Evolutionary conservation across 164 flowering plant species (phyloP).

Genomic region (Piper betle): DNA sequence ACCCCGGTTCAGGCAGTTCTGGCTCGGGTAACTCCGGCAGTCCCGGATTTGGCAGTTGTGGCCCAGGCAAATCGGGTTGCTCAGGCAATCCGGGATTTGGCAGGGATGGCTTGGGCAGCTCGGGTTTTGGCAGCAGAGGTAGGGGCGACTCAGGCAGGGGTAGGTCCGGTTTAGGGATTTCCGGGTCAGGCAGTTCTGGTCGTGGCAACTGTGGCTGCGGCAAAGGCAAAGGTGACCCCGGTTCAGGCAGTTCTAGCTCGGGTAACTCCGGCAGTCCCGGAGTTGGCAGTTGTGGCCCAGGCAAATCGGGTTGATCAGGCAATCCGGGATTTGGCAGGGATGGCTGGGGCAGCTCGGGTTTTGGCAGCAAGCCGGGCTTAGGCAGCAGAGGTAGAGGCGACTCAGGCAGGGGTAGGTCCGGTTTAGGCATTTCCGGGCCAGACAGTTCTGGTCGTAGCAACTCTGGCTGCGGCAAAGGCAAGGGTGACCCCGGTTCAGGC

Average conservation of each 20-base stretch:
- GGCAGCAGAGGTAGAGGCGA: too few species aligned
- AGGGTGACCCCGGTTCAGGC: not conserved
- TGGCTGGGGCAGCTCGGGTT: not conserved
- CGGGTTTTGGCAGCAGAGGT: not conserved
- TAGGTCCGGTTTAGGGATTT: not conserved
- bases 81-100: constrained; percentile 3
- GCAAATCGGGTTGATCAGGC: not conserved
- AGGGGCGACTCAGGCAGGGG: too few species aligned
- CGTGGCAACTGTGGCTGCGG: too few species aligned
- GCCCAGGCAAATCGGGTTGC: not conserved
- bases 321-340: constrained; percentile 1
- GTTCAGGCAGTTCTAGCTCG: not conserved
- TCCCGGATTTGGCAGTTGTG: not conserved
- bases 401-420: not conserved
- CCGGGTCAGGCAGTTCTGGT: not conserved
- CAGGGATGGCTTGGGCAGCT: not conserved
- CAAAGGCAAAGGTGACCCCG: not conserved
- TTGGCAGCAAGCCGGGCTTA: too few species aligned
- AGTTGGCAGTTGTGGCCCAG: not conserved
- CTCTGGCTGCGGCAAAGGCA: too few species aligned
- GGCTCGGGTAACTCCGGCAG: not conserved
- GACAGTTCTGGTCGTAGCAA: not conserved
- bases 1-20: not conserved
- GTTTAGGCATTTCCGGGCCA: not conserved
- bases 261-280: not conserved